These are phyloP conservation scores for Pleodorina starrii DNA, from an alignment of 139 green algal species.

Conservation along the genomic window DNA sequence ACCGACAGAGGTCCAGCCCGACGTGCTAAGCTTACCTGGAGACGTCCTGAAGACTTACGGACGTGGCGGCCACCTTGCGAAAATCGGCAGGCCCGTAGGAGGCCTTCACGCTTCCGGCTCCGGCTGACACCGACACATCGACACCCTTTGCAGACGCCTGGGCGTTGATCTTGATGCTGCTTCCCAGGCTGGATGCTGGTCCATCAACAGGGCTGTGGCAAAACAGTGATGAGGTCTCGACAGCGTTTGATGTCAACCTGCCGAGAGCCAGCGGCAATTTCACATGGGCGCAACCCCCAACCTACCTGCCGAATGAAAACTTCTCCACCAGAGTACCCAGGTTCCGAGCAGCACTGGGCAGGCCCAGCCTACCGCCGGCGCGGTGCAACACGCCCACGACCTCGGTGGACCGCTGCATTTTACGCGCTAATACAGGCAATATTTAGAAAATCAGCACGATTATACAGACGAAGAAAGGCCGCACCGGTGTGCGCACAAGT, in stretches of 20 bases:
- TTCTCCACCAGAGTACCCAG: constrained; percentile 34
- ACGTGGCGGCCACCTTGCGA: constrained; percentile 51
- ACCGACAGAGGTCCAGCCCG: no score
- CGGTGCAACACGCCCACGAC: not conserved
- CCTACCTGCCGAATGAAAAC: constrained; percentile 35
- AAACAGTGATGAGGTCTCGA: no score
- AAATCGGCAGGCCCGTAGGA: constrained; percentile 50
- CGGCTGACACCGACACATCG: constrained; percentile 62
- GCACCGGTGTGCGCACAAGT: no score
- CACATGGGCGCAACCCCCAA: not conserved
- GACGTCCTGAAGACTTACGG: constrained; percentile 58
- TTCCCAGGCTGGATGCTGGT: constrained; percentile 19
- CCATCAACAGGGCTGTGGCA: constrained; percentile 7
- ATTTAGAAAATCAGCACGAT: no score
- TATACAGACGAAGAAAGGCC: no score
- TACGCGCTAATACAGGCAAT: no score
- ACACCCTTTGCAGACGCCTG: constrained; percentile 59
- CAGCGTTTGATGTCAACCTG: not conserved
- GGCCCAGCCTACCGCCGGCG: not conserved
- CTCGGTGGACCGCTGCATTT: constrained; percentile 11
- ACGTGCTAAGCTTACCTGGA: constrained; percentile 25
- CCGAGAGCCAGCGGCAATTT: not conserved
- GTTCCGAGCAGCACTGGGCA: not conserved
- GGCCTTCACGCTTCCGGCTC: constrained; percentile 34
- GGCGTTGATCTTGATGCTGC: constrained; percentile 56